phyloP scores from a whole-genome alignment of 2,329 filamentous ascomycete genomes.

The Paecilomyces dactylethromorphus region DNA sequence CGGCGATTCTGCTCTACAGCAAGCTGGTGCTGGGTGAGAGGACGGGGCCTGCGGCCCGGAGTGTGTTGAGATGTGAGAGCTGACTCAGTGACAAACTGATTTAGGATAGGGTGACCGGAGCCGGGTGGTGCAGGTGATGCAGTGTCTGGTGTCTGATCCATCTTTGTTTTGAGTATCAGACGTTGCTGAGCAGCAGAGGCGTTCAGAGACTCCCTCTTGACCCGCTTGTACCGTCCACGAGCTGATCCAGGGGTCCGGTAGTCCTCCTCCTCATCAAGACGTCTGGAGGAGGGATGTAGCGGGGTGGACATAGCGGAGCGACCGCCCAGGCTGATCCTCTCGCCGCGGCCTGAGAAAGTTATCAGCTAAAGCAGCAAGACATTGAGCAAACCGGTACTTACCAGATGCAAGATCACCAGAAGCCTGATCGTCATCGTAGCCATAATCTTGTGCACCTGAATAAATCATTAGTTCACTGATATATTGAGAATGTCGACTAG shows the following conservation, averaged over 20 bases:
- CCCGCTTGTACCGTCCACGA: conserved; percentile 33
- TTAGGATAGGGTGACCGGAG: conserved; percentile 34
- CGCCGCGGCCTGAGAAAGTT: conserved; percentile 7
- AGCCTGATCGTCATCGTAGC: conserved; percentile 28
- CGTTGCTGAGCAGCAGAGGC: conserved; percentile 31
- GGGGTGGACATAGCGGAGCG: conserved; percentile 30
- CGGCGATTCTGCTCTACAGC: conserved; percentile 44
- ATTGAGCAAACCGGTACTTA: not conserved
- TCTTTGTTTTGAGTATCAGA: conserved; percentile 38
- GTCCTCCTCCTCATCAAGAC: conserved; percentile 35
- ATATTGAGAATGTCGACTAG: not conserved
- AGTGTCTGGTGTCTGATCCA: conserved; percentile 36
- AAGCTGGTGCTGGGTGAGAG: conserved; percentile 44
- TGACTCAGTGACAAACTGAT: conserved; percentile 32
- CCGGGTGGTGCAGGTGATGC: conserved; percentile 38
- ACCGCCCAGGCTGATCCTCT: conserved; percentile 15
- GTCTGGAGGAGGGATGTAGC: conserved; percentile 29
- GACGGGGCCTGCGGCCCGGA: conserved; percentile 36
- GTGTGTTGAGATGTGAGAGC: conserved; percentile 18
- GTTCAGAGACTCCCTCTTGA: conserved; percentile 29
- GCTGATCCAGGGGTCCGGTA: conserved; percentile 29
- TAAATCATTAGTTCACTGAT: conserved; percentile 1
- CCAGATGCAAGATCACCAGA: conserved; percentile 12
- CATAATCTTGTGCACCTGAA: conserved; percentile 14
- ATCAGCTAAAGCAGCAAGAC: not conserved